phyloP scores from a whole-genome alignment of 768 basidiomycete species.

The Rhodosporidiobolus odoratus region DNA sequence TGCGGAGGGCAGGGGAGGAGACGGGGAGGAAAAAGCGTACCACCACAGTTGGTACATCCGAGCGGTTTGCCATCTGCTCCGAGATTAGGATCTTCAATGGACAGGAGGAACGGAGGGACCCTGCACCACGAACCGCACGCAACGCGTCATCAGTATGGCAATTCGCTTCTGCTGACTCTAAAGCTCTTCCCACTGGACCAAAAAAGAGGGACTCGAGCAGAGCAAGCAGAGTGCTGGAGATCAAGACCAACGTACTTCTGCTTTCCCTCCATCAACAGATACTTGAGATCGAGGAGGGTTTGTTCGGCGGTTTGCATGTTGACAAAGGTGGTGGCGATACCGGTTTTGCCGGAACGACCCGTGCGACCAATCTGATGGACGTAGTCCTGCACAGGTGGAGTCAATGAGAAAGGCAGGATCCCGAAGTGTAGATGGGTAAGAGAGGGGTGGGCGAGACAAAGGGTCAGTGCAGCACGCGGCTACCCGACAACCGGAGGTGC shows the following conservation, averaged over 20 bases:
- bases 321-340: constrained; percentile 97
- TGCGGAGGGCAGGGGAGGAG: not conserved
- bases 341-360: constrained; percentile 94
- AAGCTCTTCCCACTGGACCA: not conserved
- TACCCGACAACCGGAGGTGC: not conserved
- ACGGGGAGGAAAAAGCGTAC: constrained; percentile 49
- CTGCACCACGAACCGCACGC: constrained; percentile 50
- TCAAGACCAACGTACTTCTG: constrained; percentile 66
- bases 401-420: not conserved
- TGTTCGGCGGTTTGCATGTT: constrained; percentile 97
- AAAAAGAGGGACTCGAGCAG: not conserved
- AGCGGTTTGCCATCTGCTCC: constrained; percentile 64
- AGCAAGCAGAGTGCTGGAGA: not conserved
- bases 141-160: constrained; percentile 23
- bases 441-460: not conserved
- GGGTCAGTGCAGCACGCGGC: too few relatives aligned
- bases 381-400: constrained; percentile 59
- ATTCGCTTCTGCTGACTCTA: too few relatives aligned
- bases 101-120: constrained; percentile 84
- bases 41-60: constrained; percentile 95
- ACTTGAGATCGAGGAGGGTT: constrained; percentile 92
- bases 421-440: too few relatives aligned
- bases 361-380: constrained; percentile 99
- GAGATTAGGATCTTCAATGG: constrained; percentile 83
- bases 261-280: constrained; percentile 90